Evolutionary conservation across 306 rosid genomes (phyloP), one percentile per base, ranked within the genome.

Genomic region (Cucumis sativus): DNA sequence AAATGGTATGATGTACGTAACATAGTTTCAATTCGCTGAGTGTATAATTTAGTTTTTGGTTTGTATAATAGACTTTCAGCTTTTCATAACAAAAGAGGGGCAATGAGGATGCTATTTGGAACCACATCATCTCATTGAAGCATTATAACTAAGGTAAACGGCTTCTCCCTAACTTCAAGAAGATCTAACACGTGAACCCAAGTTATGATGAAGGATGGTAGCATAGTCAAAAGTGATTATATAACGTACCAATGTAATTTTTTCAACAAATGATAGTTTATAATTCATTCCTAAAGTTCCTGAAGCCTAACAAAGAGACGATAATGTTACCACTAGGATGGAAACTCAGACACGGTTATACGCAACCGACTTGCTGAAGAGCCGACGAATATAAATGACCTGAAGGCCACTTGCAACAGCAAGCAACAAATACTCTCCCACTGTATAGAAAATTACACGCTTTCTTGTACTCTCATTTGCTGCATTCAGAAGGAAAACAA

Each of bases 391-490:
- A 81, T 92, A 96, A 68, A 89, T 5, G 79, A 92, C 92, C 82
- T 92, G 99, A 51, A 92, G 80, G 20, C 84, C 80, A 80, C 98
- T 96, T 75, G 61, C 93, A 73, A 65, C 85, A 23, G 88, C 91
- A 86, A 96, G 88, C 47, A 92, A 61, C 80, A 91, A n/a, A 85
- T 92, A 96, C 85, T 96, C 97, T 59, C 87, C 93, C 1, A 92
- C 82, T 10, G 99, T 92, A 80, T 96, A 96, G 62, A 87, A 56
- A 71, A 96, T 37, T n/a, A 91, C 96, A 3, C 99, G 97, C 81
- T 84, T 89, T 39, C 84, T 80, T 7, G 99, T 96, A 89, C 99
- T 96, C 89, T 96, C 98, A 18, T 96, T 96, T 13, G 98, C 94
- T 92, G 85, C 84, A 77, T 59, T 74, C 68, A 39, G 20, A 74